phyloP scores from a whole-genome alignment of 139 green algal species.

The Bryopsis sp. region DNA sequence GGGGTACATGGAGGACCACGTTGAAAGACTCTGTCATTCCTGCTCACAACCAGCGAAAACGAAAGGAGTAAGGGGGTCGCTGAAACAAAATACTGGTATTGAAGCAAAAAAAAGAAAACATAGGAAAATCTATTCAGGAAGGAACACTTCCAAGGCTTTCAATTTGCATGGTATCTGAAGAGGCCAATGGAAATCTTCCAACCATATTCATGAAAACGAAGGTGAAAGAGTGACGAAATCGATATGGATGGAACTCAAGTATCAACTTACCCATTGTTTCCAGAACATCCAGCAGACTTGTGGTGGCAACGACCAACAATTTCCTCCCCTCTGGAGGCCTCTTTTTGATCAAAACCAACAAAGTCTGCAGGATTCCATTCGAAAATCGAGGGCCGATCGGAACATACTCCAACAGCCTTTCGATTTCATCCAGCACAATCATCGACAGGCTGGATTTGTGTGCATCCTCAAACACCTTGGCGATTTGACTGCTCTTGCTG shows the following conservation, averaged over 20 bases:
- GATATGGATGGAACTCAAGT: too few relatives aligned
- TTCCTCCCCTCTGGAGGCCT: constrained; percentile 72
- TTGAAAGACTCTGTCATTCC: constrained; percentile 66
- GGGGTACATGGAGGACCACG: constrained; percentile 76
- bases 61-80: background rate
- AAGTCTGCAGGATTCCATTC: constrained; percentile 82
- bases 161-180: too few relatives aligned
- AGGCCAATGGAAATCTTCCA: background rate
- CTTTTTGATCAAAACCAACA: constrained; percentile 93
- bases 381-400: constrained; percentile 93
- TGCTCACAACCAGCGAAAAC: background rate
- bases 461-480: constrained; percentile 90
- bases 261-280: constrained; percentile 56
- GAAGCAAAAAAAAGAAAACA: background rate
- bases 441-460: constrained; percentile 83
- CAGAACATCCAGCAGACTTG: constrained; percentile 46
- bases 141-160: too few relatives aligned
- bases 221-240: too few relatives aligned
- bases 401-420: constrained; percentile 96
- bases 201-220: too few relatives aligned
- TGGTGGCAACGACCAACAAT: constrained; percentile 81
- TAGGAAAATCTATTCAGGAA: background rate
- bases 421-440: constrained; percentile 94
- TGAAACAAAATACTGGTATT: too few relatives aligned
- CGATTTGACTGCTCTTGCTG: constrained; percentile 61